phyloP scores from a whole-genome alignment of 2,329 filamentous ascomycete species.

The Metarhizium guizhouense region DNA sequence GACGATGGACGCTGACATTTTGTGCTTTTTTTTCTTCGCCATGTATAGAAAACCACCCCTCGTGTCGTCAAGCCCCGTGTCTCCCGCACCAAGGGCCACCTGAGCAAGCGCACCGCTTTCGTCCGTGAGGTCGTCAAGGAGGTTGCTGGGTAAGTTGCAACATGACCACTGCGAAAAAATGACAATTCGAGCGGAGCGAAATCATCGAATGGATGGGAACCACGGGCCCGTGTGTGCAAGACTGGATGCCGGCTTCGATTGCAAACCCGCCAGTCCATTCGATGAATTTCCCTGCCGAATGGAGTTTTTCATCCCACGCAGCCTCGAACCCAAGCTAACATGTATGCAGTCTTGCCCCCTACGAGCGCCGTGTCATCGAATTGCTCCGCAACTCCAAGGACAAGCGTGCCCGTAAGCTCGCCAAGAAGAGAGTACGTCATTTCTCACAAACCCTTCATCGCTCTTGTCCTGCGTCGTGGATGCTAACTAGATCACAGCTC shows the following conservation, averaged over 20 bases:
- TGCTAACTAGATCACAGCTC: conserved; percentile 48
- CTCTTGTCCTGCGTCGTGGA: neutral
- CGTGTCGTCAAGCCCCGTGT: conserved; percentile 71
- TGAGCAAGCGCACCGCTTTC: conserved; percentile 95
- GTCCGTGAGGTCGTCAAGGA: conserved; percentile 97
- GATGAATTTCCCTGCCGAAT: neutral
- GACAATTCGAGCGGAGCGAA: neutral
- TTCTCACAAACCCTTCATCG: no score
- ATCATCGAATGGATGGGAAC: neutral
- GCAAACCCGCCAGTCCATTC: no score
- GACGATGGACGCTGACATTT: conserved; percentile 55
- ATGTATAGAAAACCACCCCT: conserved; percentile 68
- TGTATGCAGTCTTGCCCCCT: conserved; percentile 63
- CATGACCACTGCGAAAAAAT: neutral
- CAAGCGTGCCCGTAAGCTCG: conserved; percentile 97
- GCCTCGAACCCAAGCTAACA: conserved; percentile 1
- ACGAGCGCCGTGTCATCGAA: conserved; percentile 99
- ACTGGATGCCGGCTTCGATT: no score
- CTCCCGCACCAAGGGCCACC: conserved; percentile 84
- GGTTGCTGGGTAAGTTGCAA: conserved; percentile 72
- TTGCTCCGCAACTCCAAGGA: conserved; percentile 98
- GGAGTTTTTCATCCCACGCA: no score
- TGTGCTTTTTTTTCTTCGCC: conserved; percentile 16
- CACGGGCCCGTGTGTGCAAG: no score
- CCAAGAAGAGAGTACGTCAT: conserved; percentile 87